Percentiles rank a stretch among this genome's conserved stretches.
Conservation (phyloP, 1,284 basidiomycete species). For the Vanrija sp. region DNA sequence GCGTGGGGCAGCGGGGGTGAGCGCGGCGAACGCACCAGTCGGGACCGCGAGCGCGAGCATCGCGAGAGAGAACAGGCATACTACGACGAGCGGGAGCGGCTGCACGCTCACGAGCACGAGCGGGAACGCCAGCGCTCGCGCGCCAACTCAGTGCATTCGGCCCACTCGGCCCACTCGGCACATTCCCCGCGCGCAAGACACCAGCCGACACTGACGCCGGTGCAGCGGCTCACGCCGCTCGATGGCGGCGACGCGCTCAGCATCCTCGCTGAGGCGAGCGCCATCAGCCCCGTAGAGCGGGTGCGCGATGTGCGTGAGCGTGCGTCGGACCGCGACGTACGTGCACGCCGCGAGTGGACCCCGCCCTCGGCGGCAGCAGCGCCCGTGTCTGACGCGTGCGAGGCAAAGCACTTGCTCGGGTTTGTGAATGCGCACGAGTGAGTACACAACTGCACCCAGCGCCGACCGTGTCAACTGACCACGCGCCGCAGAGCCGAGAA, state of each 20-base stretch:
- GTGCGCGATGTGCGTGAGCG: not conserved
- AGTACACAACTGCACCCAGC: not conserved
- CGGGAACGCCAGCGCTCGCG: not conserved
- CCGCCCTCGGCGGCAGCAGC: not conserved
- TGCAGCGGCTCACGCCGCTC: constrained; percentile 12
- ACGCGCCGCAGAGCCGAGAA: constrained; percentile 23
- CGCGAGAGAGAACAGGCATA: too few species aligned
- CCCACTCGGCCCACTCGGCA: constrained; percentile 10
- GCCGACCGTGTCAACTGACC: too few species aligned
- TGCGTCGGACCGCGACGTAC: not conserved
- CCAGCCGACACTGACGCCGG: not conserved
- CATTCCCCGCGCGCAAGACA: not conserved
- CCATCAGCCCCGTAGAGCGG: constrained; percentile 2
- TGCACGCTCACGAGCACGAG: too few species aligned
- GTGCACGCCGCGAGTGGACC: not conserved
- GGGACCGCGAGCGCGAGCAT: too few species aligned
- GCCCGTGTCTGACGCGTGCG: constrained; percentile 1
- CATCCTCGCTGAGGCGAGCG: constrained; percentile 27
- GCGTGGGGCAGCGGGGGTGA: not conserved
- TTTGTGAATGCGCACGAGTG: constrained; percentile 28
- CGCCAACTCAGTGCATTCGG: not conserved
- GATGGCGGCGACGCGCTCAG: constrained; percentile 29
- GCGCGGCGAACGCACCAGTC: too few species aligned
- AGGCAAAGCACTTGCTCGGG: constrained; percentile 34
- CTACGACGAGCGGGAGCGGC: too few species aligned